Evolutionary conservation across 805 yeast genomes (phyloP).

Genomic region (Yamadazyma paraphyllophila): DNA sequence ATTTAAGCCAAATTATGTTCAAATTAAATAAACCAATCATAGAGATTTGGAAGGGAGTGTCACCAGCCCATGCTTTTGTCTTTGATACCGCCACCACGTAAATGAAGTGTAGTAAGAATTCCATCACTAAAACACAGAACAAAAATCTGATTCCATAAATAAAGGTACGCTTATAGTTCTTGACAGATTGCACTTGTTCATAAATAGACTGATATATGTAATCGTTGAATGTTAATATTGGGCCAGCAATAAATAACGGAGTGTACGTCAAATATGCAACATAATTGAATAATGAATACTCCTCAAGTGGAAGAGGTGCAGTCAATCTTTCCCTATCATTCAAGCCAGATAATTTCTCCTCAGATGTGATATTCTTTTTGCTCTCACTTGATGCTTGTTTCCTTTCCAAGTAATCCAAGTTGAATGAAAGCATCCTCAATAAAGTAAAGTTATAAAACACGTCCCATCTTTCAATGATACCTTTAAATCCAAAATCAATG

Average conservation of each 20-base stretch:
- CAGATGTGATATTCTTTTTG: constrained; percentile 14
- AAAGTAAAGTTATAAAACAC: constrained; percentile 90
- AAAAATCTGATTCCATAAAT: constrained; percentile 66
- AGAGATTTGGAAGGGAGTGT: constrained; percentile 87
- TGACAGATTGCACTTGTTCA: constrained; percentile 55
- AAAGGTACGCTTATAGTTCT: constrained; percentile 46
- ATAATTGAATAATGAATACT: constrained; percentile 65
- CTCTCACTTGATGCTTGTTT: constrained; percentile 14
- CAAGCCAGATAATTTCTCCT: constrained; percentile 16
- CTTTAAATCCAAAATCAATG: constrained; percentile 63
- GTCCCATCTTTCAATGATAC: constrained; percentile 90
- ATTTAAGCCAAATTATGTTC: constrained; percentile 88
- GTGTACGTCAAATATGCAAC: constrained; percentile 77
- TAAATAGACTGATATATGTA: constrained; percentile 69
- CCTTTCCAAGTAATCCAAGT: constrained; percentile 66
- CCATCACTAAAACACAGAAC: constrained; percentile 84
- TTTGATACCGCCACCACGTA: constrained; percentile 93
- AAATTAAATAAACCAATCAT: constrained; percentile 92
- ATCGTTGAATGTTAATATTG: constrained; percentile 90
- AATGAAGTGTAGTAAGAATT: constrained; percentile 77
- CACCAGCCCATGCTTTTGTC: constrained; percentile 84
- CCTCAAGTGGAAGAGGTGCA: constrained; percentile 58
- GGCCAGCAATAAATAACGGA: constrained; percentile 94
- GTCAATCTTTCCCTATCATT: constrained; percentile 65
- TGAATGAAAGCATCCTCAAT: constrained; percentile 78